Base-by-base conservation (phyloP, 2,329 filamentous ascomycete species). In the Diatrype stigma region DNA sequence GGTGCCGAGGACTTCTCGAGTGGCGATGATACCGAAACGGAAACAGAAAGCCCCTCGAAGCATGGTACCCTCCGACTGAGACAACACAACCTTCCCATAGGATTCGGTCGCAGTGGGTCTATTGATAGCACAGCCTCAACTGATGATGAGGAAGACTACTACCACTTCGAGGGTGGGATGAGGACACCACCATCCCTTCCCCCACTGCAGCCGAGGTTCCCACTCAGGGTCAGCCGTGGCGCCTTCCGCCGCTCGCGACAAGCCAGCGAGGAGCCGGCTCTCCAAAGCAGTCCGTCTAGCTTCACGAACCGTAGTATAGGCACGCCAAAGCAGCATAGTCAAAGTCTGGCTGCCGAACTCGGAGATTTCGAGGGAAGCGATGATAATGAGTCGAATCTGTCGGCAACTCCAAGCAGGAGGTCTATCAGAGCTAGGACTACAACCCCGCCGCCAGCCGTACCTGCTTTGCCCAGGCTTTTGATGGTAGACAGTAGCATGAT, bases 291-390 rank as follows among this genome's bases (percentile, higher is more conserved):
- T 54, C 84, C 81, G 17, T 76, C 77, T 46, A 83, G 81, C 63
- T 72, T 69, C 17, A 76, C 73, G 53, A 78, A 75, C 58, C 78
- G 74, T 55, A 68, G 67, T 45, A 63, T 71, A 49, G 73, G 72
- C 44, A 81, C 79, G 3, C 74, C 81, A 10, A 72, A 79, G 51
- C 68, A 70, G 42, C 70, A 63, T 17, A 80, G 82, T 16, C 89
- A 96, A 73, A 97, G 88, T 63, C 76, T 99, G 47, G 96, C 94
- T 66, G 91, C 91, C 38, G 94, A 99, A 69, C 79, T 99, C 40
- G 90, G 88, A 48, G 89, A 90, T 58, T 74, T 96, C 42, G 86
- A 83, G 54, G 83, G 84, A 56, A 86, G 87, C 59, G 89, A 90
- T 58, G 89, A 90, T 55, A 88, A 90, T 53, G 86, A 87, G 55